Base-by-base conservation (phyloP, 2,329 filamentous ascomycete genomes). In the Cucurbitaria berberidis region DNA sequence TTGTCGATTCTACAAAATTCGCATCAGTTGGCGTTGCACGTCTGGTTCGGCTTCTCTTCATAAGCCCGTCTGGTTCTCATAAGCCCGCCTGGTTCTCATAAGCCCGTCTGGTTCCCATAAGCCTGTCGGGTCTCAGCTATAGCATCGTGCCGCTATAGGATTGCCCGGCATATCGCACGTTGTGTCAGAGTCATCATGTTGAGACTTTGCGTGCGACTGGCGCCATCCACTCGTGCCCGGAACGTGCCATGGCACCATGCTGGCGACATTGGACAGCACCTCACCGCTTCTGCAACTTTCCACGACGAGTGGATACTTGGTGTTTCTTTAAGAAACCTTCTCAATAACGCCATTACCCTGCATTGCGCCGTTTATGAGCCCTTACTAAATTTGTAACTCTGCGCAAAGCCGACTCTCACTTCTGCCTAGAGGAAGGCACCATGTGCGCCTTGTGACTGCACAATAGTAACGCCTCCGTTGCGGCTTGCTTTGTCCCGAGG, bases 181-280 rank as follows among this genome's bases (percentile, higher is more conserved):
- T 60, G 45, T 45, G 48, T 38, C n/a, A 52, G 54, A 53, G 50
- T 60, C 57, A 64, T 58, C 47, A 46, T 48, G 40, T 48, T 38
- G 53, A 51, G 48, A 52, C 43, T 44, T 59, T 58, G 53, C 58
- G 44, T 60, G 55, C 36, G 36, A 51, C 43, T 56, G 55, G 52
- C 61, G 57, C 54, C 57, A 65, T 55, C 32, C 26, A 48, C 46
- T 55, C 27, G 48, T 38, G 48, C 27, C 45, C 36, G 36, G 32
- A 51, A 41, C 53, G 54, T 62, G 53, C 49, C 45, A 62, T 60
- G 57, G 50, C 58, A 53, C 55, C 57, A 57, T 55, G 30, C 16
- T 63, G 46, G 54, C 44, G 44, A 35, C 41, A 51, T 36, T 18
- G 15, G 38, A 51, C 53, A 53, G 39, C 35, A 43, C 54, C 50